phyloP scores from a whole-genome alignment of 768 basidiomycete species.

The Amanita polypyramis region DNA sequence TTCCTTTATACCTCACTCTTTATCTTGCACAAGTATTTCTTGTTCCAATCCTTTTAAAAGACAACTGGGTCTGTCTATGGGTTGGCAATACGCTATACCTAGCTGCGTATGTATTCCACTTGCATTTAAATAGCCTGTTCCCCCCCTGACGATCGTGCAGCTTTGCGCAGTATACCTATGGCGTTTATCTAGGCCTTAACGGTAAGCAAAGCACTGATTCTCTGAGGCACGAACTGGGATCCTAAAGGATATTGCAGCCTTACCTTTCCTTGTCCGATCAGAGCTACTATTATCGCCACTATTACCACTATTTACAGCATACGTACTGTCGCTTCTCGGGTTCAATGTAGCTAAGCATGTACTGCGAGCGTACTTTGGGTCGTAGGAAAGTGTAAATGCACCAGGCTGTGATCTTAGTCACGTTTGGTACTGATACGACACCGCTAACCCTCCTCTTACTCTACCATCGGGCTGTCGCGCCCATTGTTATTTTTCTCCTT shows the following conservation, averaged over 20 bases:
- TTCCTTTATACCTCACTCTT: conserved; percentile 84
- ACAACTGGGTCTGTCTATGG: conserved; percentile 91
- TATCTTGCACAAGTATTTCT: conserved; percentile 86
- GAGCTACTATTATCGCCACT: conserved; percentile 88
- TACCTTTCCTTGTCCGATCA: conserved; percentile 90
- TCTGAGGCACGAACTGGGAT: conserved; percentile 9
- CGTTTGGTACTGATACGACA: background rate
- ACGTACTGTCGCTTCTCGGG: conserved; percentile 78
- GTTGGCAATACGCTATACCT: conserved; percentile 90
- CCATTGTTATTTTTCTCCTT: background rate
- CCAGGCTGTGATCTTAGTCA: conserved; percentile 1
- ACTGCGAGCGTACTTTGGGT: conserved; percentile 72
- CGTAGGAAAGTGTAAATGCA: conserved; percentile 10
- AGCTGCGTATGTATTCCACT: conserved; percentile 50
- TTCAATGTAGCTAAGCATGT: conserved; percentile 84
- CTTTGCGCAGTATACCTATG: conserved; percentile 85
- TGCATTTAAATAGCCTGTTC: background rate
- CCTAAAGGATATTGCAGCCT: conserved; percentile 34
- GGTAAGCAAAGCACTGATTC: conserved; percentile 30
- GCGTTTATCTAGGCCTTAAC: conserved; percentile 79
- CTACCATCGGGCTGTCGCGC: conserved; percentile 7
- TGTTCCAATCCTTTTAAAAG: conserved; percentile 69
- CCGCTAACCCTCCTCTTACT: conserved; percentile 9
- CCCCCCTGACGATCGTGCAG: conserved; percentile 24
- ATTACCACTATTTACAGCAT: conserved; percentile 77